A percentile compares a stretch with the other conserved stretches of the same genome.
These are phyloP conservation scores for Phellinidium pouzarii DNA, from an alignment of 1,284 basidiomycete species.

Conservation along the genomic window DNA sequence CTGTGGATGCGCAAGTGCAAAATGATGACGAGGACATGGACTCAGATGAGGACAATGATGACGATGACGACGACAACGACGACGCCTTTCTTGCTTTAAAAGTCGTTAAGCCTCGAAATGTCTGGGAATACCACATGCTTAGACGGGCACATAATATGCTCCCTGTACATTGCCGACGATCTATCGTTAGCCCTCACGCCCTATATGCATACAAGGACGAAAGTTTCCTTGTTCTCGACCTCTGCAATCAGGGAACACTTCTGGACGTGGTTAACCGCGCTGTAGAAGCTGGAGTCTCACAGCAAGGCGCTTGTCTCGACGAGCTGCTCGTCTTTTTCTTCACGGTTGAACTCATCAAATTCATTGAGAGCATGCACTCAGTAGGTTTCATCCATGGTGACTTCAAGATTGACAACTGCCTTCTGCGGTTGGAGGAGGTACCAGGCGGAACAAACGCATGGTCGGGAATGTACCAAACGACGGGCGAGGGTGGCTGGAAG, in stretches of 20 bases:
- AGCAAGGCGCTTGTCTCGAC: conserved; percentile 80
- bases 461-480: conserved; percentile 67
- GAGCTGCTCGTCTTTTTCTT: conserved; percentile 97
- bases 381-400: conserved; percentile 93
- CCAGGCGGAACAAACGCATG: conserved; percentile 66
- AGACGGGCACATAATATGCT: conserved; percentile 70
- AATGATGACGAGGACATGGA: conserved; percentile 51
- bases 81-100: conserved; percentile 80
- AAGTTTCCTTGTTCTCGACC: conserved; percentile 84
- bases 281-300: conserved; percentile 55
- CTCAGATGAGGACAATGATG: conserved; percentile 43
- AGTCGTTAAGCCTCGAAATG: conserved; percentile 80
- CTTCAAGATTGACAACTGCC: conserved; percentile 98
- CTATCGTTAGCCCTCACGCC: conserved; percentile 68
- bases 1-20: conserved; percentile 38
- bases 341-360: conserved; percentile 80
- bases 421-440: conserved; percentile 83
- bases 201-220: conserved; percentile 86
- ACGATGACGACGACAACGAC: conserved; percentile 51
- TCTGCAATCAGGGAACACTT: conserved; percentile 87
- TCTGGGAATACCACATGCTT: conserved; percentile 93
- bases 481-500: conserved; percentile 79
- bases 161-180: conserved; percentile 45
- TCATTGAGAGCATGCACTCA: conserved; percentile 78
- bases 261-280: conserved; percentile 92